Base-by-base conservation (phyloP, 305 asterid species). In the Rubia peregrina region DNA sequence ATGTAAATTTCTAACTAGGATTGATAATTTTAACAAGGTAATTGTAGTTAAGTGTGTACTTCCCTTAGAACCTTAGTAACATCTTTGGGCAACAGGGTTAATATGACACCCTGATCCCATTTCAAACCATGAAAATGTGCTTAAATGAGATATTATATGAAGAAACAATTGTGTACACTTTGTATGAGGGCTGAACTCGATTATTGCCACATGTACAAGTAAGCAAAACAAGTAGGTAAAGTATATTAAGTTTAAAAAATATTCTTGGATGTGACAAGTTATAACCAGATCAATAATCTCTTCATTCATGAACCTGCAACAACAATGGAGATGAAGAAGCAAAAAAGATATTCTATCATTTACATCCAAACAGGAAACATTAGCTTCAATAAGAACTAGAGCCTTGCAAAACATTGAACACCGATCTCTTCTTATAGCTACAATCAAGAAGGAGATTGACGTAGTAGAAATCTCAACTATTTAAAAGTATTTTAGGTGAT, bases 271-370 rank as follows among this genome's bases (percentile, higher is more conserved):
- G 72, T 33, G 36, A 33, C 36, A 33, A 33, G 36, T 17, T 17
- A 17, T 49, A 9, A 57, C 7, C 49, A 55, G 24, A 65, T 71
- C 43, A 56, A 33, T 73, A 79, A 64, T 76, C 86, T 40, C 67
- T 74, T 74, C 80, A 76, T 75, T 90, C 89, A 66, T 90, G 95
- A 72, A 90, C 87, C 96, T 90, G 65, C 60, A 26, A 70, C 38
- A 70, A 67, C 12, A 6, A 21, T 9, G 48, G 65, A 46, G 57
- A 67, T 42, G 7, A 13, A 65, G 30, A 64, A 56, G 2, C 51
- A 19, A 10, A 62, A 22, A 62, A 41, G 24, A 62, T 64, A 41
- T 17, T 48, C 56, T 48, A 19, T 42, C 61, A 24, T 9, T 9
- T 24, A 14, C 22, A 12, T 63, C 13, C 49, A 5, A 30, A 7